phyloP scores from a whole-genome alignment of 169 alveolate species.

The Cryptosporidium parvum region DNA sequence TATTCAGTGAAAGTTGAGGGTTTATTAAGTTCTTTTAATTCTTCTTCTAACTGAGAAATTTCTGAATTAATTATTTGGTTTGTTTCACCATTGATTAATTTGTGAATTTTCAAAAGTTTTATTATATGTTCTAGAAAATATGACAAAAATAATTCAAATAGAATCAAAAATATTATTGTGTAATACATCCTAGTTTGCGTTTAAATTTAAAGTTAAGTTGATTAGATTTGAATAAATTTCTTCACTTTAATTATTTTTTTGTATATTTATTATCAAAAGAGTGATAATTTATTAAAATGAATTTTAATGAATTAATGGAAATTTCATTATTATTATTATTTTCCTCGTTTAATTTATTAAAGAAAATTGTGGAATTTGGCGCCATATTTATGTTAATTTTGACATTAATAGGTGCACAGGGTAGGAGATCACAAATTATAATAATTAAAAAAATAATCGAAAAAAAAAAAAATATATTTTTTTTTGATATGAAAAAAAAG shows the following conservation, averaged over 20 bases:
- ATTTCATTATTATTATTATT: neutral
- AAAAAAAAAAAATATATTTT: neutral
- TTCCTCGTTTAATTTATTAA: no score
- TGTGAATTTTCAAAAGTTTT: neutral
- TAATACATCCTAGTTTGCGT: neutral
- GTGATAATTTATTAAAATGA: neutral
- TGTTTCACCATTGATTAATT: neutral
- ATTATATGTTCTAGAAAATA: neutral
- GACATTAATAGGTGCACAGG: conserved; percentile 3
- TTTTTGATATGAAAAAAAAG: neutral
- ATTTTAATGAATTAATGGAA: neutral
- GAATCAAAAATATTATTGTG: neutral
- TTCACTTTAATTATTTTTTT: neutral
- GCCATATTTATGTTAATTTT: conserved; percentile 13
- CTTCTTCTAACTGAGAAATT: conserved; percentile 26
- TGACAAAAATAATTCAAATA: neutral
- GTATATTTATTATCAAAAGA: neutral
- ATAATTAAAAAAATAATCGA: neutral
- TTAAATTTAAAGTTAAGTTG: neutral
- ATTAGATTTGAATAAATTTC: neutral
- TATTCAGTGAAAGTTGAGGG: conserved; percentile 67
- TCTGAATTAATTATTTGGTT: neutral
- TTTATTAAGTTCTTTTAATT: conserved; percentile 38
- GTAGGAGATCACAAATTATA: neutral
- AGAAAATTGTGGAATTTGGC: neutral